Evolutionary conservation across 2,329 filamentous ascomycete genomes (phyloP), one percentile per base, ranked within the genome.

Genomic region (Fusarium abutilonis): DNA sequence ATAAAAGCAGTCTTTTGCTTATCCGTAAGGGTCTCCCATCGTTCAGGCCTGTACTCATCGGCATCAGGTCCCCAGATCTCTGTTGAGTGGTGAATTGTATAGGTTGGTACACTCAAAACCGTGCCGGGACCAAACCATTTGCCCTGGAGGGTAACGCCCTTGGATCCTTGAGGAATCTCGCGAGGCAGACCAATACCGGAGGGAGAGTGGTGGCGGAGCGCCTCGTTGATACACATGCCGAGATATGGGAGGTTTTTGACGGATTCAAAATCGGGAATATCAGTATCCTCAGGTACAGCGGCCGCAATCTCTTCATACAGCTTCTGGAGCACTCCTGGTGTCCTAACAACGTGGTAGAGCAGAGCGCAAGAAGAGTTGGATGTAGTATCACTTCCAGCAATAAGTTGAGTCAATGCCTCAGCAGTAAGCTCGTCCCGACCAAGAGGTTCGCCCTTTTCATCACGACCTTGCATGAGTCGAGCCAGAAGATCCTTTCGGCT

Each of bases 361-460:
- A 96, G 83, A 0, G 92, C 92, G 71, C 93, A 96, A 6, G 89
- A 89, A 0, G 93, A 89, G 79, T 92, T 93, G 47, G 86, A 89
- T 0, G 89, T 92, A 0, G 90, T 93, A 74, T 93, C 90, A 44
- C 84, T 88, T 42, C 90, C 90, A 2, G 90, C 90, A 68, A 93
- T 96, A 36, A 97, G 83, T 74, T 97, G 93, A 0, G 93, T 97
- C 17, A 96, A 79, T 0, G 93, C 93, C 77, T 97, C 93, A 38
- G 92, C 92, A 0, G 92, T 96, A 48, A 97, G 82, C 73, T 97
- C 93, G 66, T 90, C 84, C 23, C 90, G 85, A 14, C 90, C 88
- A 0, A 97, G 86, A 17, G 86, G 88, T 56, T 91, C 80, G 52
- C 93, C 93, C 28, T 86, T 89, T 53, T 91, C 89, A 73, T 97